These are phyloP conservation scores for Colletotrichum sp. DNA, from an alignment of 2,329 filamentous ascomycete genomes.

Conservation along the genomic window DNA sequence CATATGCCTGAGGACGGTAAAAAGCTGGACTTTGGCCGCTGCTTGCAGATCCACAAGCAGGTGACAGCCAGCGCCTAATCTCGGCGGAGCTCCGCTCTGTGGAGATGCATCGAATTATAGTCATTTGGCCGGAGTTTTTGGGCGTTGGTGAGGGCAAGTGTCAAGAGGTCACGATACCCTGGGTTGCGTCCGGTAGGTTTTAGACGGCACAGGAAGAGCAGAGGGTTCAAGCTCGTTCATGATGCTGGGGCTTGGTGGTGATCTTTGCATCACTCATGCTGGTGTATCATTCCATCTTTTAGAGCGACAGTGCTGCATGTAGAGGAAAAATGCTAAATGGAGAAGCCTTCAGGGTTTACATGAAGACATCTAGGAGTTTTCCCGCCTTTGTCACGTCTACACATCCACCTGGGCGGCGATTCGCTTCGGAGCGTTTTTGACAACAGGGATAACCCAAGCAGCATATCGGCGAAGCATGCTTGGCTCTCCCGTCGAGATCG, in stretches of 20 bases:
- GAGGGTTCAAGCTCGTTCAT: background rate
- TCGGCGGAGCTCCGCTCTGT: background rate
- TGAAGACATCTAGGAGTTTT: background rate
- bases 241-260: background rate
- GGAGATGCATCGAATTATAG: background rate
- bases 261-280: background rate
- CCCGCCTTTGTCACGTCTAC: background rate
- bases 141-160: background rate
- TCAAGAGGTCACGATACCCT: background rate
- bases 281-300: background rate
- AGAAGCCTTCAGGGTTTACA: background rate
- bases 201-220: background rate
- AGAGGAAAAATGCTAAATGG: background rate
- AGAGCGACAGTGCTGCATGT: background rate
- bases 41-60: constrained; percentile 48
- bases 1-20: constrained; percentile 62
- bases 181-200: background rate
- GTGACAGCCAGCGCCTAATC: constrained; percentile 38
- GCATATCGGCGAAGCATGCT: background rate
- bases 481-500: background rate
- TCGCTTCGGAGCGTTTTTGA: background rate
- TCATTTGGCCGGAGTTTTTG: background rate
- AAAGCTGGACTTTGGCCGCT: constrained; percentile 54
- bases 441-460: background rate
- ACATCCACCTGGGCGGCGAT: background rate